Percentiles rank a stretch among this genome's conserved stretches.
phyloP scores from a whole-genome alignment of 805 yeast species.

The Starmerella etchellsii region DNA sequence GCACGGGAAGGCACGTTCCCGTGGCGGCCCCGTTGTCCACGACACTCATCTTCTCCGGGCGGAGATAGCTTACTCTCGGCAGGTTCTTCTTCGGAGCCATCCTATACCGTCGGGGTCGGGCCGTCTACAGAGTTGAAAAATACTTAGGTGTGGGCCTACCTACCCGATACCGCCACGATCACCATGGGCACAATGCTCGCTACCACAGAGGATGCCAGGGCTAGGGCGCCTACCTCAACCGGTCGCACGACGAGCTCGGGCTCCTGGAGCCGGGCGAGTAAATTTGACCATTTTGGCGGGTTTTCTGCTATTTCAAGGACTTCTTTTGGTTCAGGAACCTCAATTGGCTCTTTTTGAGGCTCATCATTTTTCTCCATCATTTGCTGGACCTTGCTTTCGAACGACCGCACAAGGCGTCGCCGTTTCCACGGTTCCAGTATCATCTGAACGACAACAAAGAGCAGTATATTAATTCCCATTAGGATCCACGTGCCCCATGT shows the following conservation, averaged over 20 bases:
- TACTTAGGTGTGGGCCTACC: no score
- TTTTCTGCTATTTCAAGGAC: neutral
- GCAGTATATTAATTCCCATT: slow-evolving; percentile 71
- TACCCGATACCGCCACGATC: no score
- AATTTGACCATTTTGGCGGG: slow-evolving; percentile 4
- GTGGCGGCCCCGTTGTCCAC: slow-evolving; percentile 12
- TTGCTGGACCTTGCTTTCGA: slow-evolving; percentile 62
- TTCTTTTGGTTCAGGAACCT: neutral
- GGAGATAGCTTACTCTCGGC: slow-evolving; percentile 17
- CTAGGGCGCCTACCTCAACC: slow-evolving; percentile 11
- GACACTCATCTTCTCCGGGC: slow-evolving; percentile 14
- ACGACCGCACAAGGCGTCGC: slow-evolving; percentile 60
- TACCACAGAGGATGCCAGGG: slow-evolving; percentile 1
- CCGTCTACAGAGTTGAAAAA: no score
- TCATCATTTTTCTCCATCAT: slow-evolving; percentile 7
- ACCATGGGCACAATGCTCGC: neutral
- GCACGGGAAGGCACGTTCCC: slow-evolving; percentile 56
- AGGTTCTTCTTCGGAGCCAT: slow-evolving; percentile 15
- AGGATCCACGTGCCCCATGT: slow-evolving; percentile 93
- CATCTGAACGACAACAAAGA: slow-evolving; percentile 72
- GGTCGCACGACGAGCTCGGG: slow-evolving; percentile 12
- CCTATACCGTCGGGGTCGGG: no score
- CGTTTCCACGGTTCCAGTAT: slow-evolving; percentile 93
- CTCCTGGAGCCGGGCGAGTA: slow-evolving; percentile 5
- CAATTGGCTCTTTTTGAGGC: neutral